Base-by-base conservation (phyloP, 441 rosid species). In the Adansonia rubrostipa region DNA sequence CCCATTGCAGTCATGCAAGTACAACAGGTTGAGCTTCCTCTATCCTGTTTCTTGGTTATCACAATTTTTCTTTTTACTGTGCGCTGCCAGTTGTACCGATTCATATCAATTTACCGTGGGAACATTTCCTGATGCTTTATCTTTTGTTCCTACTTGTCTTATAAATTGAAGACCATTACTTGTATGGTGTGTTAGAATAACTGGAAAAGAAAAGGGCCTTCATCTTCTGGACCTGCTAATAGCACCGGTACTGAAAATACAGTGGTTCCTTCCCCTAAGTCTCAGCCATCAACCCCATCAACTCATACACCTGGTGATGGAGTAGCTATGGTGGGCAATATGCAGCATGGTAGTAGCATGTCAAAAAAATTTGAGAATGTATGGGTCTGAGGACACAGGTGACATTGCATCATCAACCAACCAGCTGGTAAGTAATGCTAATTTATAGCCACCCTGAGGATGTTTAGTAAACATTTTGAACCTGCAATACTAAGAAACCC, bases 261-360 rank as follows among this genome's bases (percentile, higher is more conserved):
- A 0, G 84, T 87, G 50, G 95, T 93, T 71, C 93, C 92, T 72
- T 84, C 89, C 65, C 87, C 93, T 51, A 91, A 91, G 82, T 90
- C 96, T 53, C 96, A 91, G 79, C 93, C 95, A 45, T 89, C 95
- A 28, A 91, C 95, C 36, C 98, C 97, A 22, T 93, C 99, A 82
- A 93, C 97, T 67, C 99, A 96, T 85, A 93, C 97, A 65, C 91
- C 95, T 67, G 88, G 86, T 51, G 95, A 91, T 65, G 91, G 89
- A 77, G 87, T 88, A 81, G 86, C 96, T 50, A 88, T 90, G 82
- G 79, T 90, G 47, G 87, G 89, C 77, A 86, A 82, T 82, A 64
- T 89, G 82, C 96, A 87, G 80, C 90, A 88, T 81, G 89, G 86
- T 57, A 82, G 85, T 82, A 87, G 83, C 84, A 85, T 91, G 84